Base-by-base conservation (phyloP, 768 basidiomycete genomes). In the Crucibulum laeve region DNA sequence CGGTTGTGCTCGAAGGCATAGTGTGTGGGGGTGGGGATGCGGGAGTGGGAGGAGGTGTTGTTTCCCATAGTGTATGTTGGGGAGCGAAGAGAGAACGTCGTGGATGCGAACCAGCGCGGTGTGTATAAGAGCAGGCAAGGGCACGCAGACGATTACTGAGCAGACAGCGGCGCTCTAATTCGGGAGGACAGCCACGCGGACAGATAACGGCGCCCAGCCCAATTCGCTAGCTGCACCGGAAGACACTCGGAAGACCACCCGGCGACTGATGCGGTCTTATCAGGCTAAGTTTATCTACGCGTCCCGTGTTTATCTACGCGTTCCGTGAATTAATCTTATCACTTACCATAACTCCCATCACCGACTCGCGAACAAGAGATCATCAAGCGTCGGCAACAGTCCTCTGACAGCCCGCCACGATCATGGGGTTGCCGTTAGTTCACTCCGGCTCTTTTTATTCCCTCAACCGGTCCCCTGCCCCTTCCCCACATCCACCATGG, bases 1-100 rank as follows among this genome's bases (percentile, higher is more conserved):
- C 28, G 28, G 8, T 30, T n/a, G 28, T n/a, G 35, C n/a, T 30
- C 8, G 28, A 58, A 51, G 15, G 50, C 37, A 23, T 53, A 28
- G 30, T 51, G 52, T 10, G 56, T 54, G 26, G 57, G 60, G 4
- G 52, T 52, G 17, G 54, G 57, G 17, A 56, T 64, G 34, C 49
- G 45, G 38, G 60, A 52, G 53, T 8, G 28, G 28, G 28, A 8
- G 8, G 57, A 63, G 45, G 53, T 53, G 52, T 53, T 48, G 50
- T 64, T 66, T 40, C 64, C 64, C 64, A 66, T 65, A 37, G 51
- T 50, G 23, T n/a, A 44, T 40, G 33, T 30, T 38, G 17, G 25
- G 25, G 14, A 30, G 48, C 37, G 50, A 53, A 43, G 33, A 28
- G 24, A 23, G n/a, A n/a, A n/a, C n/a, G 25, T 24, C 15, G 5